These are phyloP conservation scores for Sesbania bispinosa DNA, from an alignment of 306 rosid genomes.

Conservation along the genomic window DNA sequence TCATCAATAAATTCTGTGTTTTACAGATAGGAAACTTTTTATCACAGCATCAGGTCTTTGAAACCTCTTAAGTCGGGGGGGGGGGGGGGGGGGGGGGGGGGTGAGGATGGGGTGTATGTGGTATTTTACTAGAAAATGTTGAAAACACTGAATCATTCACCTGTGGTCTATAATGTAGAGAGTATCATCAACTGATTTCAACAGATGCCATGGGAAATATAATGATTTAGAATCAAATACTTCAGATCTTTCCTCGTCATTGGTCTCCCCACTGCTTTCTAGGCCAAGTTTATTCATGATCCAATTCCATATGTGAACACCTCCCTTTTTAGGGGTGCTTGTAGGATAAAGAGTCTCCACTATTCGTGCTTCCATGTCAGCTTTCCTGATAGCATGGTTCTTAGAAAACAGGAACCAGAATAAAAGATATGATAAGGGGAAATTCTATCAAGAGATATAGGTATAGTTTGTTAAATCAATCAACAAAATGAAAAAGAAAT, in stretches of 20 bases:
- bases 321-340: slow-evolving; percentile 38
- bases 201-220: slow-evolving; percentile 85
- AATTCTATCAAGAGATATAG: slow-evolving; percentile 3
- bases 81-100: too few species aligned
- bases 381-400: slow-evolving; percentile 96
- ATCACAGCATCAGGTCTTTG: not conserved
- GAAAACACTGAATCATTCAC: slow-evolving; percentile 33
- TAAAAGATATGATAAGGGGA: slow-evolving; percentile 25
- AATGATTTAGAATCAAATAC: slow-evolving; percentile 49
- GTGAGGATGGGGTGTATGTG: not conserved
- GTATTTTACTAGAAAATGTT: not conserved
- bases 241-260: slow-evolving; percentile 42
- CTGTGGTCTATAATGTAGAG: slow-evolving; percentile 63
- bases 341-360: slow-evolving; percentile 74
- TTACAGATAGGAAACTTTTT: not conserved
- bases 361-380: slow-evolving; percentile 60
- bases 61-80: not conserved
- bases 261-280: slow-evolving; percentile 34
- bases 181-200: slow-evolving; percentile 58
- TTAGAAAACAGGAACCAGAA: slow-evolving; percentile 38
- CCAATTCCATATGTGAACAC: slow-evolving; percentile 56
- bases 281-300: slow-evolving; percentile 61
- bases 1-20: not conserved
- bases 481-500: not conserved
- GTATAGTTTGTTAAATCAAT: not conserved